phyloP scores from a whole-genome alignment of 345 rosid genomes.

The Rhodamnia argentea region DNA sequence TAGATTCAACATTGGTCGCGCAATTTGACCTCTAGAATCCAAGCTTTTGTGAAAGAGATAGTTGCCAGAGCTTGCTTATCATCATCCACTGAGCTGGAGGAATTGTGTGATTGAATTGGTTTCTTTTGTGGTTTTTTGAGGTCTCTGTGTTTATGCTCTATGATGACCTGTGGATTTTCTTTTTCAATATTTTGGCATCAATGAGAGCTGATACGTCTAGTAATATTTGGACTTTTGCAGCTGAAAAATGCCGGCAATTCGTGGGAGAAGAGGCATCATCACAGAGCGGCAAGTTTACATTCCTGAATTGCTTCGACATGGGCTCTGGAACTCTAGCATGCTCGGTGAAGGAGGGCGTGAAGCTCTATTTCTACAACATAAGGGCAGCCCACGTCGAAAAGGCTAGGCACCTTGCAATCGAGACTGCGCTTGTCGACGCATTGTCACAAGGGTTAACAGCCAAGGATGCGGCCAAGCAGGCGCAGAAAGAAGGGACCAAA shows the following conservation, averaged over 20 bases:
- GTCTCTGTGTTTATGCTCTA: background rate
- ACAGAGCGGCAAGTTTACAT: slow-evolving; percentile 80
- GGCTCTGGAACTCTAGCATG: slow-evolving; percentile 77
- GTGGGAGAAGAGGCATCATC: slow-evolving; percentile 80
- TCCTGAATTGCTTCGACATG: slow-evolving; percentile 89
- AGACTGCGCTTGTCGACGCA: slow-evolving; percentile 55
- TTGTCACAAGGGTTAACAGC: slow-evolving; percentile 51
- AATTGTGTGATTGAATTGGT: background rate
- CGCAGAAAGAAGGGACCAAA: slow-evolving; percentile 66
- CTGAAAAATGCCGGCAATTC: slow-evolving; percentile 80
- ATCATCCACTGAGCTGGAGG: background rate
- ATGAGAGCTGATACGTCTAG: background rate
- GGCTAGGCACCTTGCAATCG: slow-evolving; percentile 51
- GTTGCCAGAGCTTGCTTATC: background rate
- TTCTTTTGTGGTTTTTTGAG: background rate
- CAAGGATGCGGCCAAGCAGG: slow-evolving; percentile 60
- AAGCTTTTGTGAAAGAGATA: background rate
- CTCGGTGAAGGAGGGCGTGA: slow-evolving; percentile 77
- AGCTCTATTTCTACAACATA: slow-evolving; percentile 76
- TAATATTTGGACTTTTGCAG: slow-evolving; percentile 15
- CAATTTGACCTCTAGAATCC: background rate
- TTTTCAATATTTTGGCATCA: background rate
- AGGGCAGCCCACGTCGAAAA: slow-evolving; percentile 74
- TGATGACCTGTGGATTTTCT: background rate
- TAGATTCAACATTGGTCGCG: background rate